Conservation (phyloP, 1,284 basidiomycete species). For the Ustilago bromivora region DNA sequence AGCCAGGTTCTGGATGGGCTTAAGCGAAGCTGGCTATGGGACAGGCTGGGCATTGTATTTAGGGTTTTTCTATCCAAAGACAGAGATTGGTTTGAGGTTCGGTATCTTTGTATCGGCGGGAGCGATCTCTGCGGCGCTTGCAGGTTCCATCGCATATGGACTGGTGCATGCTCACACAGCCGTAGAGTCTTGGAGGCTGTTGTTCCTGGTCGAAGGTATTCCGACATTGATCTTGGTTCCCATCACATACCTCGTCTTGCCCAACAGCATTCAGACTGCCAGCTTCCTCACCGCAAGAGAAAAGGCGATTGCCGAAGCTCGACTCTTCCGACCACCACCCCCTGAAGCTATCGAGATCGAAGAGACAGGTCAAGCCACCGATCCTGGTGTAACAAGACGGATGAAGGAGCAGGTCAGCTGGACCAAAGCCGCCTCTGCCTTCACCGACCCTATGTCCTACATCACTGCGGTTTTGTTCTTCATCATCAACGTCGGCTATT, state of each 20-base stretch:
- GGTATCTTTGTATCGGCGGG: constrained; percentile 46
- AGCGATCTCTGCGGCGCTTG: constrained; percentile 48
- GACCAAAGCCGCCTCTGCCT: constrained; percentile 38
- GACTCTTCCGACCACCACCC: constrained; percentile 49
- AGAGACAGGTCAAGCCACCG: not conserved
- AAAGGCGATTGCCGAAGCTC: constrained; percentile 55
- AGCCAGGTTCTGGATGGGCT: constrained; percentile 58
- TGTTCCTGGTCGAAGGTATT: constrained; percentile 64
- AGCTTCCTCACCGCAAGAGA: constrained; percentile 58
- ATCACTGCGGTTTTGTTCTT: constrained; percentile 57
- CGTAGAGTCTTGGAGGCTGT: constrained; percentile 55
- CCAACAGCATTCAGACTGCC: constrained; percentile 55
- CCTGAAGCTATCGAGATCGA: constrained; percentile 7
- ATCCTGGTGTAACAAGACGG: constrained; percentile 5
- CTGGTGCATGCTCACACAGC: constrained; percentile 52
- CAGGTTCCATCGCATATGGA: constrained; percentile 64
- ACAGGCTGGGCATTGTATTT: constrained; percentile 62
- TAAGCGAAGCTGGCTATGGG: constrained; percentile 61
- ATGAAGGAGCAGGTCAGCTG: constrained; percentile 29
- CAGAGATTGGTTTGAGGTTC: constrained; percentile 65
- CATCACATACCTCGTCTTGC: constrained; percentile 55
- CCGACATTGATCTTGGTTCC: constrained; percentile 60
- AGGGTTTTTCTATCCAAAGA: constrained; percentile 63
- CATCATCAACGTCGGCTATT: constrained; percentile 64
- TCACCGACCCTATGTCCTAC: constrained; percentile 59